Conservation (phyloP, 2,329 filamentous ascomycete species). For the Fusarium sp. region DNA sequence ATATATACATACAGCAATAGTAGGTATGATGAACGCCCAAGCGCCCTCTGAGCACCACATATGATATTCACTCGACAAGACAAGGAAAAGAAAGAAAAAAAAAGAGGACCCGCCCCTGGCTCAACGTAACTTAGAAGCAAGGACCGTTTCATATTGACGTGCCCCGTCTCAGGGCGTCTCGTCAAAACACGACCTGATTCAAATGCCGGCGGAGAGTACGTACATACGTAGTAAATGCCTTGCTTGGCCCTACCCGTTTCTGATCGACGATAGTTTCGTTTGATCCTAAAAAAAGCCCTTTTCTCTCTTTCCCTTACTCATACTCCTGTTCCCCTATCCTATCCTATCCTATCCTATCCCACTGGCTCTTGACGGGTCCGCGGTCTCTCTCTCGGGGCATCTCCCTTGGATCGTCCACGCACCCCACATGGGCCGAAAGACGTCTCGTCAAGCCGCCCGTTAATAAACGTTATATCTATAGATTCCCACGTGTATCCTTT, state of each 20-base stretch:
- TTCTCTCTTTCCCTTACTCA: conserved; percentile 15
- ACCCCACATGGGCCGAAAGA: conserved; percentile 41
- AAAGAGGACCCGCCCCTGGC: conserved; percentile 23
- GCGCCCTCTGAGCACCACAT: conserved; percentile 2
- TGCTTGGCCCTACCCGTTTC: conserved; percentile 3
- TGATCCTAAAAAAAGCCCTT: conserved; percentile 37
- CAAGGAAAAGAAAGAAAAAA: conserved; percentile 40
- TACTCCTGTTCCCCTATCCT: conserved; percentile 14
- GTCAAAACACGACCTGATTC: conserved; percentile 40
- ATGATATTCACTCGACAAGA: conserved; percentile 1
- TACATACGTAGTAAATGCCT: conserved; percentile 31
- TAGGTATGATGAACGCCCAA: too few relatives aligned
- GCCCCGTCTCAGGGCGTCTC: conserved; percentile 41
- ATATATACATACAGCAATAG: background rate
- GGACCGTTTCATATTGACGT: conserved; percentile 43
- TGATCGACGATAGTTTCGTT: conserved; percentile 38
- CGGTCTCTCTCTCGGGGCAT: conserved; percentile 41
- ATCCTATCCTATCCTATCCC: too few relatives aligned
- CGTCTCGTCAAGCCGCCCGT: conserved; percentile 39
- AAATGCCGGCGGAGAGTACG: conserved; percentile 8
- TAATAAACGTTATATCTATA: conserved; percentile 42
- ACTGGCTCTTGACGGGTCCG: conserved; percentile 30
- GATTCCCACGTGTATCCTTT: conserved; percentile 40
- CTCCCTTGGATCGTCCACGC: conserved; percentile 40
- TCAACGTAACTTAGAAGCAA: conserved; percentile 10